Conservation (phyloP, 2,329 filamentous ascomycete genomes). For the Pestalotiopsis sp. region DNA sequence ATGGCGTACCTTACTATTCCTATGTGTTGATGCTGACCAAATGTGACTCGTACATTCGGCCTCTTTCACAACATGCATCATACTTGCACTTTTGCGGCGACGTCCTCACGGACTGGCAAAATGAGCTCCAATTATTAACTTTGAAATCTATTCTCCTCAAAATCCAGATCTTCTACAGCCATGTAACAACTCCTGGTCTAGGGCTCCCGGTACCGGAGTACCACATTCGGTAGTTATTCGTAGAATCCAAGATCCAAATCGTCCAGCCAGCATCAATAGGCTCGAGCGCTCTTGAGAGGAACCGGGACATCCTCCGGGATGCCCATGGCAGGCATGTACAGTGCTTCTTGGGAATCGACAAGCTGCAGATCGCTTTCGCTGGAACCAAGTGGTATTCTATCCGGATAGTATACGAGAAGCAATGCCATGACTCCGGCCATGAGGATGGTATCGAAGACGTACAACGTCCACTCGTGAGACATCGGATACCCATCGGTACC, state of each 20-base stretch:
- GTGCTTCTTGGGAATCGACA: neutral
- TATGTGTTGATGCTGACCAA: neutral
- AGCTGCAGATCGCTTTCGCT: neutral
- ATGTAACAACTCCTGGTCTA: neutral
- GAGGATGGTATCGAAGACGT: conserved; percentile 43
- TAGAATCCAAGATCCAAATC: neutral
- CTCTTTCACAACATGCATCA: too few relatives aligned
- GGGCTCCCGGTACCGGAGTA: neutral
- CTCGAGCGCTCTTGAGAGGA: neutral
- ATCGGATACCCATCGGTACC: conserved; percentile 45
- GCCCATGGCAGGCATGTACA: neutral
- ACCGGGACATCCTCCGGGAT: neutral
- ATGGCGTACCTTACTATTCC: neutral
- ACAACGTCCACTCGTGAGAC: conserved; percentile 43
- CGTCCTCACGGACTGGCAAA: too few relatives aligned
- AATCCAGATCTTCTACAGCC: neutral
- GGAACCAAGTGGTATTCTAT: neutral
- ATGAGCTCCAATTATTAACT: too few relatives aligned
- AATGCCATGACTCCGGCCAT: conserved; percentile 38
- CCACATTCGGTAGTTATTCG: neutral
- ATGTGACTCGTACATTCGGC: neutral
- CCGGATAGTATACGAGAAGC: neutral
- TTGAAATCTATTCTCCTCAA: too few relatives aligned
- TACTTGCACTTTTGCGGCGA: too few relatives aligned
- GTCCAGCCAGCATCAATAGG: neutral